Base-by-base conservation (phyloP, 352 stramenopile genomes). In the Globisporangium apiculatum region DNA sequence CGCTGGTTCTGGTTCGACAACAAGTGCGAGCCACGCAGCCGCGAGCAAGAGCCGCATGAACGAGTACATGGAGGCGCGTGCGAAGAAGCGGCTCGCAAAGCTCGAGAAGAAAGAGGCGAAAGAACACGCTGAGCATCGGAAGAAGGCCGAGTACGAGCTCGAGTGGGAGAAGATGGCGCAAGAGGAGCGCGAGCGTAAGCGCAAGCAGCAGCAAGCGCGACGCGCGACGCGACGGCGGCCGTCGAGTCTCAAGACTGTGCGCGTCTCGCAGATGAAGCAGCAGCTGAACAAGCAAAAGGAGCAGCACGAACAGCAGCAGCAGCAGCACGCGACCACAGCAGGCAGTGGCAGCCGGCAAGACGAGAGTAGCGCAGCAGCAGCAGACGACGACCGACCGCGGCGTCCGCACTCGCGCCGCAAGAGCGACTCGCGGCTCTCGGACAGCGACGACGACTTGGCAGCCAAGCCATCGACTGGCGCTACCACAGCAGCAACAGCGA, bases 121-220 rank as follows among this genome's bases (percentile, higher is more conserved):
- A 50, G 79, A 89, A 51, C 62, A 82, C 52, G 85, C 76, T 40
- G 83, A 91, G 67, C 73, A 75, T 52, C 86, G 82, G 67, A 79
- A 90, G 52, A 83, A 87, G 48, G 77, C 89, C 65, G 85, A 91
- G 36, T 95, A 93, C 65, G 85, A 95, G 55, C 87, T 90, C 35
- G 85, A 95, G 53, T 95, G 85, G 85, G 83, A 92, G 53, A 78
- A 87, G n/a, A 87, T 95, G 75, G 85, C 85, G 14, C 80, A 93
- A 65, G 85, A 95, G 66, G 83, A 92, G 57, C 76, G 76, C 5
- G 85, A 95, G 58, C 72, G 83, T 2, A 89, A 89, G 54, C 76
- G 79, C 12, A 92, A 91, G 59, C 83, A 92, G 53, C 83, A 93
- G 49, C 75, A 89, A 60, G 49, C 75, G n/a, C 63, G 83, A 3